Evolutionary conservation across 768 basidiomycete genomes (phyloP), one percentile per base, ranked within the genome.

Genomic region (Boletus barrowsii): DNA sequence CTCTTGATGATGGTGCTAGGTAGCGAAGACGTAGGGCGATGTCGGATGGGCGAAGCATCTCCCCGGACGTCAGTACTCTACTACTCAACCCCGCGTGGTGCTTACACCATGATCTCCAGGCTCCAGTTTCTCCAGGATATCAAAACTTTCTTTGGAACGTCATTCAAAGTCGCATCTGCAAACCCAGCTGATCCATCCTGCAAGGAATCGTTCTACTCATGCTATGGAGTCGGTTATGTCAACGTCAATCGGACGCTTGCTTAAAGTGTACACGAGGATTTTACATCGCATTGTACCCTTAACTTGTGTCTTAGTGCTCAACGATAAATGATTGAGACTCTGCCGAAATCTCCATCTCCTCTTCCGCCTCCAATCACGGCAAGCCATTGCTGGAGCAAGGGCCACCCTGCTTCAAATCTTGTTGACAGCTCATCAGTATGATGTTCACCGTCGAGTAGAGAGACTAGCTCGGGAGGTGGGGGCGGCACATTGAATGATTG

Each of bases 1-100:
- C 75, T 96, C 39, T 71, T 96, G 35, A 80, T 93, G 78, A 95
- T 99, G 92, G 87, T 90, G 4, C 76, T 98, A n/a, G 97, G 97
- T 10, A 95, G 92, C 56, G 97, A 98, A 67, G 97, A 99, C 67
- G 93, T 98, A 0, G 92, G 93, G 1, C 83, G 89, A 56, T 93
- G 90, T 73, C 77, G 83, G 53, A 88, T 98, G 83, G 84, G 88
- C 5, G 86, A 88, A 62, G 84, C 93, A 17, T 93, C 90, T 11
- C 72, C 82, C 15, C 80, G 90, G 69, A 91, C 90, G 90, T 90
- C 56, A 70, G 90, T 81, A 32, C 42, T n/a, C 64, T 49, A 13
- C 20, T 33, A 36, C 33, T 36, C 32, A 10, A n/a, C 22, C 7
- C 22, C 40, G 52, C 24, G 30, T 42, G 26, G 26, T 24, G 6